These are phyloP conservation scores for Penicillium sp. DNA, from an alignment of 2,329 filamentous ascomycete genomes.

Conservation along the genomic window DNA sequence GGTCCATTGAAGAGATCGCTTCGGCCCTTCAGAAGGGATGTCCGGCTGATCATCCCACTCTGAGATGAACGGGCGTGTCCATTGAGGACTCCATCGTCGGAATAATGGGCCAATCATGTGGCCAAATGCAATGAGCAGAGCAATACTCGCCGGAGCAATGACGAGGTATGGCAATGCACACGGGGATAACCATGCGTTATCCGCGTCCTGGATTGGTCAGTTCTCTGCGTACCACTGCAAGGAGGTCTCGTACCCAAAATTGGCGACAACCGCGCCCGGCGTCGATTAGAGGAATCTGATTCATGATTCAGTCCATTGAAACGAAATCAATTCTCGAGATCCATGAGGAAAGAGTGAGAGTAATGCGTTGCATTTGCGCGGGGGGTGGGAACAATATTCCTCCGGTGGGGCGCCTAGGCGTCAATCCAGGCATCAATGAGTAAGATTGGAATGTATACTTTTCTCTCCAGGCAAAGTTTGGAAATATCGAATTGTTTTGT, in stretches of 20 bases:
- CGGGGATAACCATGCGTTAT: slow-evolving; percentile 35
- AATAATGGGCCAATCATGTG: slow-evolving; percentile 30
- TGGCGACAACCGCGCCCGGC: slow-evolving; percentile 12
- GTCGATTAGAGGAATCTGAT: slow-evolving; percentile 16
- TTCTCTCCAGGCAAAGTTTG: no score
- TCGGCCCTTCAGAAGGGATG: slow-evolving; percentile 33
- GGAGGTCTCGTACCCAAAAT: slow-evolving; percentile 20
- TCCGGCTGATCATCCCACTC: slow-evolving; percentile 39
- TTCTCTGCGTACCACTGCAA: background rate
- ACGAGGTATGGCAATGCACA: slow-evolving; percentile 38
- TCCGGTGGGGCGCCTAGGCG: slow-evolving; percentile 7
- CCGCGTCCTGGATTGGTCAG: slow-evolving; percentile 35
- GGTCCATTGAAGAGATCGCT: slow-evolving; percentile 34
- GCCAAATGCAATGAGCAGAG: slow-evolving; percentile 27
- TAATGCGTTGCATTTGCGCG: slow-evolving; percentile 4
- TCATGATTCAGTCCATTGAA: slow-evolving; percentile 13
- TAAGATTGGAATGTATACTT: background rate
- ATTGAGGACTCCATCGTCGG: slow-evolving; percentile 43
- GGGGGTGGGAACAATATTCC: slow-evolving; percentile 15
- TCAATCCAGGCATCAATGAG: background rate
- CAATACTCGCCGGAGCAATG: slow-evolving; percentile 28
- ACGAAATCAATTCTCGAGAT: background rate
- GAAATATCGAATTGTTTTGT: no score
- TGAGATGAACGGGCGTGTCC: slow-evolving; percentile 54
- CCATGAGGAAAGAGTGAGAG: background rate